phyloP scores from a whole-genome alignment of 176 grass and related monocot species.

The Hordeum marinum region DNA sequence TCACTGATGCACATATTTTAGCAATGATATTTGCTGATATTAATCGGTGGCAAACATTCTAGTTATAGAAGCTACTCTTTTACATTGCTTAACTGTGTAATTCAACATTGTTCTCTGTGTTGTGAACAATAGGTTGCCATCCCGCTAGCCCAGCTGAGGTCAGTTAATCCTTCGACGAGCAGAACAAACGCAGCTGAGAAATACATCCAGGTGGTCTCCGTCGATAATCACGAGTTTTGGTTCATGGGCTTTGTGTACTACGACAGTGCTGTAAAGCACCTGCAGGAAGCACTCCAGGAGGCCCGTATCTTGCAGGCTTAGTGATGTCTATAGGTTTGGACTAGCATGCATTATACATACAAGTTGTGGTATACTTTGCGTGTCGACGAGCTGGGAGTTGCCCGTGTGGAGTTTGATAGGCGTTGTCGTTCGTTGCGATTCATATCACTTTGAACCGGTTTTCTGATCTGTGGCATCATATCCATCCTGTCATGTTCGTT shows the following conservation, averaged over 20 bases:
- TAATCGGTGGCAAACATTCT: neutral
- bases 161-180: slow-evolving; percentile 65
- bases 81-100: neutral
- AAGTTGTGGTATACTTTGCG: slow-evolving; percentile 18
- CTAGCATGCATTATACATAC: slow-evolving; percentile 14
- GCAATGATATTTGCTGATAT: neutral
- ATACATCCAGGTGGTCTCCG: slow-evolving; percentile 85
- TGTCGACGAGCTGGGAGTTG: neutral
- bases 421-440: neutral
- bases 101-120: neutral
- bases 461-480: neutral
- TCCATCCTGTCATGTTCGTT: neutral
- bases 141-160: slow-evolving; percentile 71
- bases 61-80: neutral
- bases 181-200: slow-evolving; percentile 79
- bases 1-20: neutral
- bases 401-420: slow-evolving; percentile 24
- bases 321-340: slow-evolving; percentile 29
- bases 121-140: slow-evolving; percentile 53
- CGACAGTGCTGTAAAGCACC: slow-evolving; percentile 72
- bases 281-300: slow-evolving; percentile 69
- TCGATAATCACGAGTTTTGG: slow-evolving; percentile 98
- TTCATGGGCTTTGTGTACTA: slow-evolving; percentile 98
- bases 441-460: slow-evolving; percentile 2
- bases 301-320: slow-evolving; percentile 33